phyloP scores from a whole-genome alignment of 805 yeast species.

The Candida ulmi region DNA sequence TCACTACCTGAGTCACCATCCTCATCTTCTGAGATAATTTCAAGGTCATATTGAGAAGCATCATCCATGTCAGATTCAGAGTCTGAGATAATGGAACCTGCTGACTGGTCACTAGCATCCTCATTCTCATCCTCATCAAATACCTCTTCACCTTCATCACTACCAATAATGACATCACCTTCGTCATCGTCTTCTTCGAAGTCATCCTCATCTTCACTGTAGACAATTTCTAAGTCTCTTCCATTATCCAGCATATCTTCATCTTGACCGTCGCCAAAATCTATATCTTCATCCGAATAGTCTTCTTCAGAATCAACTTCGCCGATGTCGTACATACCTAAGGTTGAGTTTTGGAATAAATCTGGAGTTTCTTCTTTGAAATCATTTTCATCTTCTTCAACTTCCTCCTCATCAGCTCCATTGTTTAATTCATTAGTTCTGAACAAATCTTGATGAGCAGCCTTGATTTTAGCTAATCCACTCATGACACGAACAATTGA shows the following conservation, averaged over 20 bases:
- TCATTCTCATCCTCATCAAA: conserved; percentile 5
- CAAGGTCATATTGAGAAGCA: conserved; percentile 17
- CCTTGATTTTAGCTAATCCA: conserved; percentile 49
- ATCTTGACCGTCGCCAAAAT: conserved; percentile 33
- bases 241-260: conserved; percentile 25
- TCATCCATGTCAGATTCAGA: conserved; percentile 15
- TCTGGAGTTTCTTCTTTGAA: conserved; percentile 69
- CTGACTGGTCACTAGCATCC: conserved; percentile 8
- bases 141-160: conserved; percentile 1
- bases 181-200: conserved; percentile 16
- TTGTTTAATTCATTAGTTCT: conserved; percentile 34
- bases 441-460: conserved; percentile 51
- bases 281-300: conserved; percentile 46
- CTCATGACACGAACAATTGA: conserved; percentile 55
- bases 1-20: conserved; percentile 9
- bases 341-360: conserved; percentile 78
- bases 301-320: conserved; percentile 63
- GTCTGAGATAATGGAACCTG: conserved; percentile 10
- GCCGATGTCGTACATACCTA: conserved; percentile 89
- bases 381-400: conserved; percentile 52
- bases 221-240: conserved; percentile 14
- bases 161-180: conserved; percentile 20
- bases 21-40: conserved; percentile 3
- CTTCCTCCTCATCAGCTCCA: conserved; percentile 50
- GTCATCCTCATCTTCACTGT: conserved; percentile 25